Base-by-base conservation (phyloP, 2,329 filamentous ascomycete genomes). In the Claviceps sp. region DNA sequence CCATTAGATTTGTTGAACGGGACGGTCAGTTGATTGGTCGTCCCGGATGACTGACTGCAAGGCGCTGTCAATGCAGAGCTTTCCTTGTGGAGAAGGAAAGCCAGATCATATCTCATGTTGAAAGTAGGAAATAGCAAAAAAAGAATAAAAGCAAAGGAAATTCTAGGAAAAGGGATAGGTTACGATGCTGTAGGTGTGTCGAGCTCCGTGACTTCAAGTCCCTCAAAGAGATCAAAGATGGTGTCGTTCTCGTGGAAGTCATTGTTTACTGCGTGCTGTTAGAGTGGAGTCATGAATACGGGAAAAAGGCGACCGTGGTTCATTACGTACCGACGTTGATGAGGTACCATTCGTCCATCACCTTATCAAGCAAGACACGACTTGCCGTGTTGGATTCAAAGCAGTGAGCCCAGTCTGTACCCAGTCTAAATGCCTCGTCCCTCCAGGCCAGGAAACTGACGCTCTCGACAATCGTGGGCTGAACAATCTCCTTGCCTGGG, bases 391-490 rank as follows among this genome's bases (percentile, higher is more conserved):
- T 74, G 55, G 84, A 75, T 40, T 89, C 81, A 64, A 95, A 89
- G 66, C 93, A 98, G 62, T 88, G 87, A 22, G 88, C 87, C 93
- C 93, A 98, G 64, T 98, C 90, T 53, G 85, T 78, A 51, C 93
- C 93, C 9, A 98, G 78, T 55, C 87, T 82, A 74, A 89, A 98
- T 16, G 95, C 94, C 70, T 98, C 93, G 60, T 98, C 93, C 70
- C 95, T 95, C 93, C 93, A 98, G 2, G 93, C 93, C 51, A 98
- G 74, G 78, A 98, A 98, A 66, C 88, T 95, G 66, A 98, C 85
- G 18, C 88, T 94, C 72, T 98, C 93, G 50, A 98, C 93, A 61
- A 98, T 96, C n/a, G 93, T 98, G 14, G 93, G 93, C 68, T 98
- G 93, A n/a, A 98, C 90, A 64, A 98, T 96, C 69, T 98, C 93